A percentile compares a stretch with the other conserved stretches of the same genome.
These are phyloP conservation scores for Ascochyta fabae DNA, from an alignment of 2,329 filamentous ascomycete genomes.

Conservation along the genomic window DNA sequence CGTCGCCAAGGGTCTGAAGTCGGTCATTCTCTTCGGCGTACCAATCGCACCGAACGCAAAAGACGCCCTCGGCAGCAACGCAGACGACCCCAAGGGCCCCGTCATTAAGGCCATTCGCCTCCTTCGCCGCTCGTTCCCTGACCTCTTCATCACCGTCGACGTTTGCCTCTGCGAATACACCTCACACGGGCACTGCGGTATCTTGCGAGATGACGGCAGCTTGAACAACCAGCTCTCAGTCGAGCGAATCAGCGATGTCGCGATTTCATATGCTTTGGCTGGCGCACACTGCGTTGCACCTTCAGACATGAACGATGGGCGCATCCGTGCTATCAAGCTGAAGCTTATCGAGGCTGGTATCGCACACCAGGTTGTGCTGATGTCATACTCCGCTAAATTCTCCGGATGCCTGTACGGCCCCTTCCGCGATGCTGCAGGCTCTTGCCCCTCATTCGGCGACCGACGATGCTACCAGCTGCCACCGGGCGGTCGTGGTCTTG, in stretches of 20 bases:
- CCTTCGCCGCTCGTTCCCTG: slow-evolving; percentile 82
- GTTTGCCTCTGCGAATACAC: slow-evolving; percentile 99
- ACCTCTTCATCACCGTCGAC: slow-evolving; percentile 88
- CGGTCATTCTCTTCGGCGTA: slow-evolving; percentile 95
- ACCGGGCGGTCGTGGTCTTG: slow-evolving; percentile 87
- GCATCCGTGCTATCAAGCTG: slow-evolving; percentile 95
- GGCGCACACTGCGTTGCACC: slow-evolving; percentile 97
- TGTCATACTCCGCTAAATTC: slow-evolving; percentile 99
- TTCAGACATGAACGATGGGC: slow-evolving; percentile 98
- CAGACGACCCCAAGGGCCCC: slow-evolving; percentile 90
- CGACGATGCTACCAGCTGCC: slow-evolving; percentile 96
- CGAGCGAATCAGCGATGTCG: slow-evolving; percentile 95
- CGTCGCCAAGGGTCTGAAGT: slow-evolving; percentile 85
- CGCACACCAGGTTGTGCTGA: slow-evolving; percentile 86
- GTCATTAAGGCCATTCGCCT: slow-evolving; percentile 88
- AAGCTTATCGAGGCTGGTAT: slow-evolving; percentile 96
- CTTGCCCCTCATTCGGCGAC: slow-evolving; percentile 89
- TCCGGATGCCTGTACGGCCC: slow-evolving; percentile 95
- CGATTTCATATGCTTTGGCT: slow-evolving; percentile 93
- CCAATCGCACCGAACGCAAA: slow-evolving; percentile 81
- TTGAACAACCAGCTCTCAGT: slow-evolving; percentile 94
- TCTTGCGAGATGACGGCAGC: slow-evolving; percentile 88
- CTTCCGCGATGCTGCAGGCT: slow-evolving; percentile 95
- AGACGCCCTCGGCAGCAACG: slow-evolving; percentile 87
- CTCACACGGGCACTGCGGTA: slow-evolving; percentile 95